Conservation (phyloP, 2,329 filamentous ascomycete genomes). For the Fusarium sp. region DNA sequence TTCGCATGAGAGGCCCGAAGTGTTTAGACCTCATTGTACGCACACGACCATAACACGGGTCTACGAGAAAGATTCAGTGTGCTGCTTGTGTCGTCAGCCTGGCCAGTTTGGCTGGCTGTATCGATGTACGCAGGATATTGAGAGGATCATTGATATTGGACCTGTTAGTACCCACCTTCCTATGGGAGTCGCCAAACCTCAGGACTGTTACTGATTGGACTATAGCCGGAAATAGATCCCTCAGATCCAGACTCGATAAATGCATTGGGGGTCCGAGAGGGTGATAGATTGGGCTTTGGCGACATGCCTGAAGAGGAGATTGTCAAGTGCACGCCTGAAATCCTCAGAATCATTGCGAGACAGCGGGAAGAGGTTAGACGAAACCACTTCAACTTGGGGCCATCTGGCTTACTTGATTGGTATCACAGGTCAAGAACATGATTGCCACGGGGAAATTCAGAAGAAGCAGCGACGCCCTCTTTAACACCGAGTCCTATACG, state of each 20-base stretch:
- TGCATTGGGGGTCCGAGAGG: conserved; percentile 51
- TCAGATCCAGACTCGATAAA: conserved; percentile 48
- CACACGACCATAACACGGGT: conserved; percentile 73
- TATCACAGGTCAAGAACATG: conserved; percentile 35
- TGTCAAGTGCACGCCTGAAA: conserved; percentile 55
- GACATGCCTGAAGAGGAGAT: conserved; percentile 56
- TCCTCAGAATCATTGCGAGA: conserved; percentile 57
- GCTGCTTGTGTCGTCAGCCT: conserved; percentile 63
- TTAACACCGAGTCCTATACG: conserved; percentile 24
- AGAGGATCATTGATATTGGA: conserved; percentile 50
- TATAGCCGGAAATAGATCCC: conserved; percentile 42
- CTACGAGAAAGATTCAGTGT: conserved; percentile 61
- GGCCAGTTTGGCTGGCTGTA: conserved; percentile 76
- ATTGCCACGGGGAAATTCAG: conserved; percentile 45
- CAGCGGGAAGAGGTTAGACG: conserved; percentile 59
- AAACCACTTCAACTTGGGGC: neutral
- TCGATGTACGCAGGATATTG: conserved; percentile 71
- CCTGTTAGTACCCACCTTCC: conserved; percentile 38
- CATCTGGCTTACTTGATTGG: conserved; percentile 39
- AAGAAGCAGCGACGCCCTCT: conserved; percentile 37
- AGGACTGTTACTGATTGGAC: conserved; percentile 4
- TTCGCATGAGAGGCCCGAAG: conserved; percentile 18
- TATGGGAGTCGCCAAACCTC: neutral
- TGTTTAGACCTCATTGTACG: conserved; percentile 61
- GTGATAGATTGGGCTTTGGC: conserved; percentile 55